Base-by-base conservation (phyloP, 164 flowering plant genomes). In the Cinnamomum chago region DNA sequence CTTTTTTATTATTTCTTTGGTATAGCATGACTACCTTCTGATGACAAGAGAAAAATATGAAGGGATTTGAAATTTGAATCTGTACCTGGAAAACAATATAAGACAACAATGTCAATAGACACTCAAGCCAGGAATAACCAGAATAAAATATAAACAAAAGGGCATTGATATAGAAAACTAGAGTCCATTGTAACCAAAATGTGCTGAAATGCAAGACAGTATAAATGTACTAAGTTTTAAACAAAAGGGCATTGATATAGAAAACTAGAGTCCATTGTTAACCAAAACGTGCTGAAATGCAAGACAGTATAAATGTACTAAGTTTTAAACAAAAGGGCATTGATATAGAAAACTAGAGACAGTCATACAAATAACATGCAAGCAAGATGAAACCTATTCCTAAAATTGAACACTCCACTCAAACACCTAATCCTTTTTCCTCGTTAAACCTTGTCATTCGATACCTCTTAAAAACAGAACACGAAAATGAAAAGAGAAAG, bases 11-110 rank as follows among this genome's bases (percentile, higher is more conserved):
- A 51, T 73, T 9, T 50, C 24, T 75, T 60, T 14, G 67, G 33
- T 68, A 65, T 50, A 76, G 13, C 17, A 27, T 27, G 51, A 73
- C 25, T 86, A 95, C 99, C 99, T 95, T 68, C 99, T 82, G 65
- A 95, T 90, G 72, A 95, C 98, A 51, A 95, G 96, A 76, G 96
- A 95, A 82, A 95, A 95, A 78, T 95, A 95, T 40, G 99, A 91
- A 30, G 99, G 99, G 79, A 95, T 90, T 30, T 79, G 90, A 79
- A 95, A 95, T 81, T 95, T 95, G 84, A 89, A 95, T 81, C 89
- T 86, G 85, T 95, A 95, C 99, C 99, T 95, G 92, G 71, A n/a
- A 80, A 80, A 73, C 35, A 50, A 64, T 22, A 77, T 6, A 33
- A 72, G 17, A 70, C 22, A 69, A 30, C n/a, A 3, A 64, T 12